phyloP scores from a whole-genome alignment of 108 stramenopile species.

The Skeletonema grethae region DNA sequence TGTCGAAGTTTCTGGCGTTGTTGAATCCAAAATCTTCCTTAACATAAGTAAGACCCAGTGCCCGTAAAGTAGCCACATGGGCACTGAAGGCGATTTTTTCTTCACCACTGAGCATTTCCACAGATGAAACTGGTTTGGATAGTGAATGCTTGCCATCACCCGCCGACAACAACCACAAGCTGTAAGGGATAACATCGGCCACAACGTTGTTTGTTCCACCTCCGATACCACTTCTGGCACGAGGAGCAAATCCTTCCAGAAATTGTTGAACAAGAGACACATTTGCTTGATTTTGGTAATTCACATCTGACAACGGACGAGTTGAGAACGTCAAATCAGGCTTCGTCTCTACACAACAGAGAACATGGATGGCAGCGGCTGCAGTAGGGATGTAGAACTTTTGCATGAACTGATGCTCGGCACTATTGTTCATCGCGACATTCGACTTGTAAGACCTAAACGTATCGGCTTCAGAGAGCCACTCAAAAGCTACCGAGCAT shows the following conservation, averaged over 20 bases:
- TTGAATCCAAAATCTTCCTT: conserved; percentile 37
- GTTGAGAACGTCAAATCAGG: conserved; percentile 71
- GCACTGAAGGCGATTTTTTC: conserved; percentile 64
- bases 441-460: conserved; percentile 44
- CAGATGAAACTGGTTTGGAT: conserved; percentile 66
- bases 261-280: conserved; percentile 63
- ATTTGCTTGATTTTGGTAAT: conserved; percentile 70
- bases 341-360: conserved; percentile 78
- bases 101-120: conserved; percentile 61
- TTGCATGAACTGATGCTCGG: conserved; percentile 52
- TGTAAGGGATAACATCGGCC: conserved; percentile 70
- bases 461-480: conserved; percentile 62
- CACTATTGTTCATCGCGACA: conserved; percentile 51
- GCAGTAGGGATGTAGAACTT: conserved; percentile 58
- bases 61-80: conserved; percentile 63
- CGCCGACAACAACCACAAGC: conserved; percentile 75
- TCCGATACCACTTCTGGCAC: conserved; percentile 40
- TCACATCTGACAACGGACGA: conserved; percentile 55
- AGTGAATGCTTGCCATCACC: conserved; percentile 59
- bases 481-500: conserved; percentile 69
- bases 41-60: conserved; percentile 76
- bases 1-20: conserved; percentile 10
- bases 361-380: conserved; percentile 75
- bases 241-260: conserved; percentile 63
- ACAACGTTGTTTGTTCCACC: conserved; percentile 41